Conservation (phyloP, 192 early-diverging fungal genomes). For the Entophlyctis helioformis region DNA sequence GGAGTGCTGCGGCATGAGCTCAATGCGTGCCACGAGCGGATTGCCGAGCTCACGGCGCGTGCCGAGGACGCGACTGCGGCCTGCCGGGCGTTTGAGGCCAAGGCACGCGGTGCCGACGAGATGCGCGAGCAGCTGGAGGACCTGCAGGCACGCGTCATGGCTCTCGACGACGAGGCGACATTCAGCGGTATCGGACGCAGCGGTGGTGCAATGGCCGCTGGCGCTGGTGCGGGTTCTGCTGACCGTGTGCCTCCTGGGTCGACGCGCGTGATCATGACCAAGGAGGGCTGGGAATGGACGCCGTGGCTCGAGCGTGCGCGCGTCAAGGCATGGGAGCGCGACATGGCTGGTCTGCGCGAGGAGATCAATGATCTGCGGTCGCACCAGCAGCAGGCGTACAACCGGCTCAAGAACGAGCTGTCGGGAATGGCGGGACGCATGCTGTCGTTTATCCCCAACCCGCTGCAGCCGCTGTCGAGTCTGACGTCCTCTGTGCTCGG, state of each 20-base stretch:
- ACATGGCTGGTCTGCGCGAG: conserved; percentile 16
- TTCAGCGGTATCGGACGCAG: neutral
- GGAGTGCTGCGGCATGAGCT: conserved; percentile 6
- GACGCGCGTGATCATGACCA: neutral
- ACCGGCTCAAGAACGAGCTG: too few species aligned
- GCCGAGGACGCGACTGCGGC: neutral
- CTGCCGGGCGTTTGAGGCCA: neutral
- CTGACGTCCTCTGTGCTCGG: too few species aligned
- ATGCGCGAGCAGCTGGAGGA: conserved; percentile 25
- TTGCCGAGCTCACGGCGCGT: neutral
- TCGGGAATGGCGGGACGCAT: too few species aligned
- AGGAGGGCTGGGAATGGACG: conserved; percentile 23
- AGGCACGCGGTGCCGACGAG: conserved; percentile 10
- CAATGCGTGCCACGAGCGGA: neutral
- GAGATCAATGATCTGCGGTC: conserved; percentile 26
- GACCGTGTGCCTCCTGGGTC: too few species aligned
- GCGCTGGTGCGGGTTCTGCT: too few species aligned
- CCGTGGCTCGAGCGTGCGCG: conserved; percentile 20
- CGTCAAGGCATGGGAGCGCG: conserved; percentile 19
- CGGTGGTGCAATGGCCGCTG: neutral
- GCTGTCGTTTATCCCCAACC: too few species aligned
- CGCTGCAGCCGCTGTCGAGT: too few species aligned
- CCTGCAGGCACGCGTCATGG: neutral
- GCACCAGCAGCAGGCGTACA: too few species aligned
- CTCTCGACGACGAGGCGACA: conserved; percentile 1